Evolutionary conservation across 1,139 yeast species (phyloP), one percentile per base, ranked within the genome.

Genomic region (Taphrina populina): DNA sequence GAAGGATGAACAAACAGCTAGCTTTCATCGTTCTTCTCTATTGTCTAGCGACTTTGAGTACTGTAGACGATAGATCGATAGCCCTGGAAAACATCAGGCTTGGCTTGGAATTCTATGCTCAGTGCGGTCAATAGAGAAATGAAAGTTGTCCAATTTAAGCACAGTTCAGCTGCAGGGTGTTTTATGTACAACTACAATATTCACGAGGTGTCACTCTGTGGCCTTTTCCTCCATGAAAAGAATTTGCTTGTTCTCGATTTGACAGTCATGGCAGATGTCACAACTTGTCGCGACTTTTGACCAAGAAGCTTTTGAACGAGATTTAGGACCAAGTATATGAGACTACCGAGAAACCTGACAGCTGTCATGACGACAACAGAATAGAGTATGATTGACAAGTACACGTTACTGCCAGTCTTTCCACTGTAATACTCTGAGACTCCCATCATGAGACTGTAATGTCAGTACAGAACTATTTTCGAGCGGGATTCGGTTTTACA

Each of bases 381-480:
- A 24, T 47, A 47, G 37, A 47, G 17, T 8, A 47, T 32, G 33
- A 47, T 20, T 39, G 53, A 37, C 43, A 47, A 21, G 36, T 47
- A 47, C n/a, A 47, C 26, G 23, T 47, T 47, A 11, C 36, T 29
- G 21, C 44, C 34, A 20, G 44, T 47, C 15, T 21, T 27, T 4
- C 33, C 53, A 19, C 36, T 35, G 26, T 47, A 47, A 30, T 47
- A 47, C 23, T 47, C 53, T 1, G 53, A 47, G 15, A 47, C 53
- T 10, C 40, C 40, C 53, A 47, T 47, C 44, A 39, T 39, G 24
- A 47, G 23, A 6, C 43, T 37, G 17, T 17, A 7, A 17, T 4
- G n/a, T 34, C 20, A 34, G 39, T n/a, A 6, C 10, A 19, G 35
- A 19, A n/a, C n/a, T n/a, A n/a, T n/a, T n/a, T n/a, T n/a, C n/a